A percentile compares a stretch with the other conserved stretches of the same genome.
phyloP scores from a whole-genome alignment of 192 early-diverging fungal species.

The Endogone sp. region DNA sequence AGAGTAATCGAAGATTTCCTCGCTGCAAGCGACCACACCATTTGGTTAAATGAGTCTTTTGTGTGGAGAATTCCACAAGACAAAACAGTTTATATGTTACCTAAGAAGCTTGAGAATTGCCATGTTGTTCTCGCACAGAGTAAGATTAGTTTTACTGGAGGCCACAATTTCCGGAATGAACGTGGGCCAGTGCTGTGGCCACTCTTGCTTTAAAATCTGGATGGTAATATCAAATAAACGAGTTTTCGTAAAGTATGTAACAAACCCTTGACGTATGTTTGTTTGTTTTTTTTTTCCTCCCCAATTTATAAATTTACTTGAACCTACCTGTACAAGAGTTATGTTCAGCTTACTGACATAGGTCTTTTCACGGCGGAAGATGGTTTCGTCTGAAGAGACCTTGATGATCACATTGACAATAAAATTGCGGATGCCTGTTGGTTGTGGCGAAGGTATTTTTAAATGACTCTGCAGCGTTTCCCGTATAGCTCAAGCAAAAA shows the following conservation, averaged over 20 bases:
- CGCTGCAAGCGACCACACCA: constrained; percentile 56
- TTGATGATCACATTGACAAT: constrained; percentile 91
- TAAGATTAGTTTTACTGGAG: constrained; percentile 88
- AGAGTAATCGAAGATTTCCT: constrained; percentile 99
- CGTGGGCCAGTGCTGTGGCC: constrained; percentile 98
- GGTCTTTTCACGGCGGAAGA: constrained; percentile 69
- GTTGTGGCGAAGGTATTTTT: not conserved
- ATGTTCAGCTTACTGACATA: constrained; percentile 94
- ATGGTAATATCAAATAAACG: not conserved
- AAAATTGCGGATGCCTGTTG: constrained; percentile 89
- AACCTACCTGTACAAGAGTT: constrained; percentile 90
- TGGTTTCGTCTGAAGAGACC: constrained; percentile 81
- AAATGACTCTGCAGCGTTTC: no score
- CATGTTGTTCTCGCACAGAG: constrained; percentile 99
- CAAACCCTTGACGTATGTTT: no score
- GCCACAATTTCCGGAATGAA: constrained; percentile 98
- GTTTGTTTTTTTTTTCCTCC: no score
- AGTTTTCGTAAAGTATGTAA: no score
- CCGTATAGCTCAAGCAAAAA: no score
- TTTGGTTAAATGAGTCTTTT: no score
- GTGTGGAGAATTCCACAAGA: constrained; percentile 4
- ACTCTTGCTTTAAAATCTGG: constrained; percentile 98
- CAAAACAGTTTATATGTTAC: constrained; percentile 35
- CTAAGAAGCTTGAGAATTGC: constrained; percentile 95
- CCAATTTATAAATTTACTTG: no score